A percentile compares a stretch with the other conserved stretches of the same genome.
Evolutionary conservation across 2,329 filamentous ascomycete species (phyloP).

Genomic region (Nothomitra cinnamomea): DNA sequence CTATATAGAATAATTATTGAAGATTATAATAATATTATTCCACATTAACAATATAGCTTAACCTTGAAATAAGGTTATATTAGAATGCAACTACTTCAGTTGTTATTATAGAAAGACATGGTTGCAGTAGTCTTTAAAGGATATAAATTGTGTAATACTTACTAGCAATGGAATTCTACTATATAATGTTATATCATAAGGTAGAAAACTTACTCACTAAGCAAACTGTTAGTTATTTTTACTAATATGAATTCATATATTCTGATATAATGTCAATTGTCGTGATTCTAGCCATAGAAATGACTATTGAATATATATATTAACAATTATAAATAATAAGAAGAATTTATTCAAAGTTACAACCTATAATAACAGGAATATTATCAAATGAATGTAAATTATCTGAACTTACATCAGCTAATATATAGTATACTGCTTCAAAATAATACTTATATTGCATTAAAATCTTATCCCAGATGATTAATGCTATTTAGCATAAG

Average conservation of each 20-base stretch:
- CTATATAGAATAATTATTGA: not conserved
- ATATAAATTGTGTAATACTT: not conserved
- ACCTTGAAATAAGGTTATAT: not conserved
- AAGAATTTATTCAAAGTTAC: slow-evolving; percentile 1
- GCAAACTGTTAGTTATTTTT: too few species aligned
- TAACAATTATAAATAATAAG: too few species aligned
- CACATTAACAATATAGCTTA: not conserved
- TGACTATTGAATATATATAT: too few species aligned
- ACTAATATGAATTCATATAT: too few species aligned
- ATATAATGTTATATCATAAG: not conserved
- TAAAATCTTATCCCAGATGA: not conserved
- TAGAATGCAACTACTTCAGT: not conserved
- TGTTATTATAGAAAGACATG: too few species aligned
- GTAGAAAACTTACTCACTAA: not conserved
- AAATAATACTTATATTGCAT: slow-evolving; percentile 3
- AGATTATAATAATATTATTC: not conserved
- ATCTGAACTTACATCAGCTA: not conserved
- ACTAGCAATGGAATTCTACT: not conserved
- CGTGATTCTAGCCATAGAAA: too few species aligned
- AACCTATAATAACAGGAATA: not conserved
- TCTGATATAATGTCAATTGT: too few species aligned
- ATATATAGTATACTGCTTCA: not conserved
- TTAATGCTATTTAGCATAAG: slow-evolving; percentile 3
- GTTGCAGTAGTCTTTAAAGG: too few species aligned
- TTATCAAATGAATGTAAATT: not conserved